phyloP scores from a whole-genome alignment of 345 rosid species.

The Arabidopsis thaliana region TAIR10.1 NC_003076.8:24040501-24041000 shows the following conservation, averaged over 20 bases:
- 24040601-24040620: slow-evolving; percentile 3
- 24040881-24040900: too few relatives aligned
- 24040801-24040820: too few relatives aligned
- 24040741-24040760: slow-evolving; percentile 17
- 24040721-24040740: background rate
- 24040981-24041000: too few relatives aligned
- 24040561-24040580: background rate
- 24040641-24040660: background rate
- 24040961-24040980: too few relatives aligned
- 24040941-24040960: too few relatives aligned
- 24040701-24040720: background rate
- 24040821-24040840: too few relatives aligned
- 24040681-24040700: too few relatives aligned
- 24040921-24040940: too few relatives aligned
- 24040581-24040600: background rate
- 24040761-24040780: background rate
- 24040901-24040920: too few relatives aligned
- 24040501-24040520: background rate
- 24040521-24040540: background rate
- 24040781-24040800: background rate
- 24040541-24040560: too few relatives aligned
- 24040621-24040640: background rate
- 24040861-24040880: too few relatives aligned
- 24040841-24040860: too few relatives aligned
- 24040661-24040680: background rate